These are phyloP conservation scores for Tylopilus rubrobrunneus DNA, from an alignment of 768 basidiomycete genomes.

Conservation along the genomic window DNA sequence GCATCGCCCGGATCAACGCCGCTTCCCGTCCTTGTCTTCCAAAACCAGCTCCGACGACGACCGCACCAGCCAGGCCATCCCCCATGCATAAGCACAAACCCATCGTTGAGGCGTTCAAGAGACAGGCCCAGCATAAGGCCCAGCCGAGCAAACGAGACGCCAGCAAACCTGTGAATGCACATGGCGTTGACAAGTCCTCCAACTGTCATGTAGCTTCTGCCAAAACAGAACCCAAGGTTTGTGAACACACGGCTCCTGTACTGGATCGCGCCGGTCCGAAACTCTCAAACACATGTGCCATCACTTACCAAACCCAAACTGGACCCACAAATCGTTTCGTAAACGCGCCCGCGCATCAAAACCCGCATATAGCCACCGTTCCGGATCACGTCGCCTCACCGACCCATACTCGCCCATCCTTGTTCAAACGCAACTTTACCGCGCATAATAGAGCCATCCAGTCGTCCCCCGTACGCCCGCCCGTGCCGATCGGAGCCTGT, in stretches of 20 bases:
- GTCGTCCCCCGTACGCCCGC: slow-evolving; percentile 7
- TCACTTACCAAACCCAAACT: background rate
- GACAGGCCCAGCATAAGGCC: slow-evolving; percentile 30
- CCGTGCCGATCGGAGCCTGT: background rate
- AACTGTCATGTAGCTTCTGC: background rate
- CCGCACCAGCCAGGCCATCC: background rate
- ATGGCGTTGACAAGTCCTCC: background rate
- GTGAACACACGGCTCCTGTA: background rate
- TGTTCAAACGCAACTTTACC: background rate
- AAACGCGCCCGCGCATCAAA: background rate
- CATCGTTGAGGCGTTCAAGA: slow-evolving; percentile 47
- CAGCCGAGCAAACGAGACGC: background rate
- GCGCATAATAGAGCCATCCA: background rate
- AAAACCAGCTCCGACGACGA: background rate
- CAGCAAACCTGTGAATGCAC: background rate
- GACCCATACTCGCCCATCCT: background rate
- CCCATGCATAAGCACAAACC: slow-evolving; percentile 21
- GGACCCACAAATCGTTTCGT: background rate
- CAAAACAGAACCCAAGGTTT: background rate
- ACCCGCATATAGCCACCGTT: slow-evolving; percentile 17
- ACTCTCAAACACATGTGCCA: background rate
- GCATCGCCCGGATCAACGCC: slow-evolving; percentile 78
- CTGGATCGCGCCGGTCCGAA: background rate
- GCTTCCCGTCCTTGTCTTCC: slow-evolving; percentile 38
- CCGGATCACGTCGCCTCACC: background rate